Percentiles rank a stretch among this genome's conserved stretches.
phyloP scores from a whole-genome alignment of 2,329 filamentous ascomycete species.

The Chaetoscypha palmicola region DNA sequence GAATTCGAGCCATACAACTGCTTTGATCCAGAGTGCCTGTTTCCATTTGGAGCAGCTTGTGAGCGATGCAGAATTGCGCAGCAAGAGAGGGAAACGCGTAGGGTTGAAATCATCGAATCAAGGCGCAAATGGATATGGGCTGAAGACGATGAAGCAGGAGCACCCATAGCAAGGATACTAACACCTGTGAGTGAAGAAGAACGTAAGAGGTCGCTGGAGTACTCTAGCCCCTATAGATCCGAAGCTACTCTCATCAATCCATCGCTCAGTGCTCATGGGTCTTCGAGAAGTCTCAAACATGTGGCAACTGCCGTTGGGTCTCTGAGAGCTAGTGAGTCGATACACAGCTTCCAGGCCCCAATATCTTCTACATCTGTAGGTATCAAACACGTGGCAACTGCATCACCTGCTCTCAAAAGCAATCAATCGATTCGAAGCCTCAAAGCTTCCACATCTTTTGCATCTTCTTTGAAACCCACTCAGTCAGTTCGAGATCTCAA shows the following conservation, averaged over 20 bases:
- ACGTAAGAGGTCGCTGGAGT: neutral
- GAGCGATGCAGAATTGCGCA: neutral
- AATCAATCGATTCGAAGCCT: neutral
- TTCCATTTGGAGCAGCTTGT: constrained; percentile 13
- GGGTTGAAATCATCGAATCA: neutral
- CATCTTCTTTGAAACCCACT: neutral
- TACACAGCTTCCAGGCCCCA: neutral
- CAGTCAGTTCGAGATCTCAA: neutral
- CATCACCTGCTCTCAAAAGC: too few species aligned
- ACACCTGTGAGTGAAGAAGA: too few species aligned
- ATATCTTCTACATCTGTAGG: neutral
- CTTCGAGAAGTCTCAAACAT: neutral
- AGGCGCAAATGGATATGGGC: neutral
- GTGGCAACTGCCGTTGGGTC: too few species aligned
- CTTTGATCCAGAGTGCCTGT: constrained; percentile 11
- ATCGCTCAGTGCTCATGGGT: neutral
- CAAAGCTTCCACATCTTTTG: neutral
- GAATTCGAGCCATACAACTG: constrained; percentile 11
- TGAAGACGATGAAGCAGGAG: too few species aligned
- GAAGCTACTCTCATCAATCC: neutral
- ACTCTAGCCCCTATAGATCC: neutral
- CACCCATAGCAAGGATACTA: too few species aligned
- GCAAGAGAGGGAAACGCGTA: neutral
- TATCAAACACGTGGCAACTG: neutral
- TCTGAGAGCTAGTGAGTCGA: too few species aligned